phyloP scores from a whole-genome alignment of 1,284 basidiomycete genomes.

The Coniferiporia weirii region DNA sequence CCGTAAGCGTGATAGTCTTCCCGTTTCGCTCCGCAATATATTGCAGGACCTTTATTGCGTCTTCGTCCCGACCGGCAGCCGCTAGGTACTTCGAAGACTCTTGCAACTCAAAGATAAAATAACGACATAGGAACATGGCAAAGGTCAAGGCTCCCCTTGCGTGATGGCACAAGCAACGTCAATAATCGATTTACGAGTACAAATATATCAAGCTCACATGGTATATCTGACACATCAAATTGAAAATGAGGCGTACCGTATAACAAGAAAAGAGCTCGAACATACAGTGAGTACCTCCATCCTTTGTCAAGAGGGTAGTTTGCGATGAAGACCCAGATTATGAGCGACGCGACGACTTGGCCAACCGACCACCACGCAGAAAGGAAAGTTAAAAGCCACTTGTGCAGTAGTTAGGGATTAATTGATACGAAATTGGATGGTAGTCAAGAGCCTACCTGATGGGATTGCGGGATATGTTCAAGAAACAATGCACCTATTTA shows the following conservation, averaged over 20 bases:
- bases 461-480: constrained; percentile 47
- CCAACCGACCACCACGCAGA: constrained; percentile 65
- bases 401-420: constrained; percentile 4
- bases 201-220: constrained; percentile 28
- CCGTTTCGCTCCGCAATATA: constrained; percentile 51
- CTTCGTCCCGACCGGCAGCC: constrained; percentile 50
- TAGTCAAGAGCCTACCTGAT: constrained; percentile 33
- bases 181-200: not conserved
- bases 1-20: constrained; percentile 38
- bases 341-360: constrained; percentile 46
- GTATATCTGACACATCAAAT: constrained; percentile 28
- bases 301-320: constrained; percentile 46
- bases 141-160: constrained; percentile 42
- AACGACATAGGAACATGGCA: constrained; percentile 40
- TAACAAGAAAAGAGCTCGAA: constrained; percentile 18
- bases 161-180: not conserved
- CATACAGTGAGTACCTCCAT: constrained; percentile 57
- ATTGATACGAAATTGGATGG: not conserved
- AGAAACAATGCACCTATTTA: constrained; percentile 45
- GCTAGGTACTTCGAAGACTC: constrained; percentile 60
- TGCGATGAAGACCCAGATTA: constrained; percentile 47
- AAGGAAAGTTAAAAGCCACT: constrained; percentile 62
- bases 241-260: constrained; percentile 2
- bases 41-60: constrained; percentile 46
- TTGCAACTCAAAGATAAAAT: constrained; percentile 43